These are phyloP conservation scores for Cryptococcus sp. DNA, from an alignment of 1,284 basidiomycete genomes.

Conservation along the genomic window DNA sequence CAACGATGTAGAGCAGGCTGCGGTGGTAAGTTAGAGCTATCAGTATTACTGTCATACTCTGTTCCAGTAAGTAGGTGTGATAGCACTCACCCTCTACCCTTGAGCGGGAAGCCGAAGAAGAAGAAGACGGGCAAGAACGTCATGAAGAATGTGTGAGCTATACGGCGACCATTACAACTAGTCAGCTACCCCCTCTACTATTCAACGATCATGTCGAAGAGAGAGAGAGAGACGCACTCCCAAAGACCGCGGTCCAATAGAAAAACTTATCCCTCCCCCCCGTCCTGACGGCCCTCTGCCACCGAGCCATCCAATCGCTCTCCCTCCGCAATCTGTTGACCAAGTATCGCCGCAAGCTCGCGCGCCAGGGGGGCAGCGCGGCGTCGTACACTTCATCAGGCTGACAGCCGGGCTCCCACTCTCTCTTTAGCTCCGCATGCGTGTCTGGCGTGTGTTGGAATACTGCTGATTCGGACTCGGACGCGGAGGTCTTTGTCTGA, in stretches of 20 bases:
- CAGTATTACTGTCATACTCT: neutral
- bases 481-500: neutral
- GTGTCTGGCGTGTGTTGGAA: slow-evolving; percentile 28
- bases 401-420: slow-evolving; percentile 50
- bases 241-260: slow-evolving; percentile 83
- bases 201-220: no score
- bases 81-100: slow-evolving; percentile 65
- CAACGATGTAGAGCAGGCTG: slow-evolving; percentile 72
- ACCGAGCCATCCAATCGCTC: slow-evolving; percentile 65
- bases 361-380: slow-evolving; percentile 69
- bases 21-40: neutral
- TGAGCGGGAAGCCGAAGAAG: slow-evolving; percentile 77
- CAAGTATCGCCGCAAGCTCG: slow-evolving; percentile 63
- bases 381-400: slow-evolving; percentile 64
- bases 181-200: neutral
- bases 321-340: slow-evolving; percentile 65
- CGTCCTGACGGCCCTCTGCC: slow-evolving; percentile 69
- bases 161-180: neutral
- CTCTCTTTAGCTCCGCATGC: slow-evolving; percentile 24
- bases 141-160: slow-evolving; percentile 91
- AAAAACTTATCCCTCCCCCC: slow-evolving; percentile 83
- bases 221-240: slow-evolving; percentile 57
- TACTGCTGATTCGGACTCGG: slow-evolving; percentile 22
- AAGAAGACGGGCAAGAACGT: slow-evolving; percentile 79
- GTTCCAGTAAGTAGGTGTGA: neutral